Evolutionary conservation across 495 filamentous ascomycete species (phyloP).

Genomic region (Cercophora sp.): DNA sequence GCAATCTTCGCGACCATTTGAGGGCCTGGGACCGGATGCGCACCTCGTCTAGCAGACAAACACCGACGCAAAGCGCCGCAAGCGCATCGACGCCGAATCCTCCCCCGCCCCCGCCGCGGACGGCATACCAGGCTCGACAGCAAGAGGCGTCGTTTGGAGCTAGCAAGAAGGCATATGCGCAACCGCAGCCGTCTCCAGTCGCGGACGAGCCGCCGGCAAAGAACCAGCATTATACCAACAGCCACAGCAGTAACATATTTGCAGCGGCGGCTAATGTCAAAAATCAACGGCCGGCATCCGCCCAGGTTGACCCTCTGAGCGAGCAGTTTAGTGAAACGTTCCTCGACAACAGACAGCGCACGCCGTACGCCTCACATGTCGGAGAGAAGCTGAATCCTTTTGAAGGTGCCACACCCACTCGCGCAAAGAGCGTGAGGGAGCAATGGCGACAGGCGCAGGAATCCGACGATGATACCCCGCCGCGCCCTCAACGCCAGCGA

Average conservation of each 20-base stretch:
- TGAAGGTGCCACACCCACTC: constrained; percentile 35
- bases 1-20: constrained; percentile 51
- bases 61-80: not conserved
- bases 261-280: constrained; percentile 33
- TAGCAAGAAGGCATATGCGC: constrained; percentile 33
- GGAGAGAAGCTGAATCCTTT: constrained; percentile 65
- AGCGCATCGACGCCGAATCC: constrained; percentile 1
- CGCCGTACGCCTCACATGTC: constrained; percentile 62
- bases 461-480: constrained; percentile 7
- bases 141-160: constrained; percentile 45
- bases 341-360: constrained; percentile 54
- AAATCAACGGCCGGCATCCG: constrained; percentile 20
- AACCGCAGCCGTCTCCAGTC: constrained; percentile 35
- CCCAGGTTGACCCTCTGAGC: constrained; percentile 38
- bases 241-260: constrained; percentile 28
- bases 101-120: constrained; percentile 31
- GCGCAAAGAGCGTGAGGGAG: constrained; percentile 38
- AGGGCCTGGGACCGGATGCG: constrained; percentile 69
- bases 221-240: constrained; percentile 39
- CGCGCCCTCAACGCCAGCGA: constrained; percentile 21
- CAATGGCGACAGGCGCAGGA: constrained; percentile 12
- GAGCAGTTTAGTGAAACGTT: constrained; percentile 39
- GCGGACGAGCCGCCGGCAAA: constrained; percentile 44
- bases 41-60: constrained; percentile 10
- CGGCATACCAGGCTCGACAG: constrained; percentile 40